Percentiles rank a stretch among this genome's conserved stretches.
These are phyloP conservation scores for Fusarium sp. DNA, from an alignment of 2,329 filamentous ascomycete genomes.

Conservation along the genomic window DNA sequence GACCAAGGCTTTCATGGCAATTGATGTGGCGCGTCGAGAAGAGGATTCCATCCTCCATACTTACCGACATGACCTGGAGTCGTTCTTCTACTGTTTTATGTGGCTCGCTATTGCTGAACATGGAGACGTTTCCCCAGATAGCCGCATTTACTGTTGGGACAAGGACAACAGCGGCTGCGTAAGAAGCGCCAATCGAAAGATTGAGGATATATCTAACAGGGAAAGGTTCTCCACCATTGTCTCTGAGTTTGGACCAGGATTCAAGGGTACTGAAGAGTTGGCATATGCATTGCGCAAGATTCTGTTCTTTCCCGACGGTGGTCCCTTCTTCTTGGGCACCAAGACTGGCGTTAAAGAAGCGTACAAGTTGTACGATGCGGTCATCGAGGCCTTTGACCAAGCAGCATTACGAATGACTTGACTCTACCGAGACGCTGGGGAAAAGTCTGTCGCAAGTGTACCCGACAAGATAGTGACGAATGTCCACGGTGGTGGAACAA, in stretches of 20 bases:
- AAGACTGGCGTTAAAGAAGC: not conserved
- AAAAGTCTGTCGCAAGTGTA: not conserved
- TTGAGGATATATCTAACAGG: not conserved
- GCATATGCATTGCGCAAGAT: not conserved
- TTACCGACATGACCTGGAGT: constrained; percentile 48
- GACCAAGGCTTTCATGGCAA: constrained; percentile 48
- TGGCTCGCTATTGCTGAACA: constrained; percentile 12
- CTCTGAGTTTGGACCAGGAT: constrained; percentile 3
- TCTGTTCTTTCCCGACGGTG: not conserved
- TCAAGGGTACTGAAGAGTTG: not conserved
- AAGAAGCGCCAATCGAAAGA: constrained; percentile 1
- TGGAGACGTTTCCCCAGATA: not conserved
- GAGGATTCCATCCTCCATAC: constrained; percentile 5
- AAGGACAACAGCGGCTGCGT: not conserved
- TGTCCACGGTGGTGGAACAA: not conserved
- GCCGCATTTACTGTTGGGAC: constrained; percentile 7
- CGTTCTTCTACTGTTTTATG: constrained; percentile 47
- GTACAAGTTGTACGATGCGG: not conserved
- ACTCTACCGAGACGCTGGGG: not conserved
- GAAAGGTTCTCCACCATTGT: not conserved
- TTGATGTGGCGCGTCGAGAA: constrained; percentile 29
- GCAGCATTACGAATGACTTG: not conserved
- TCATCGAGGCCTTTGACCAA: constrained; percentile 1
- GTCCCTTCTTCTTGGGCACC: not conserved
- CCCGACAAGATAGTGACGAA: not conserved